Base-by-base conservation (phyloP, 2,329 filamentous ascomycete species). In the Thermothelomyces thermophilus region DNA sequence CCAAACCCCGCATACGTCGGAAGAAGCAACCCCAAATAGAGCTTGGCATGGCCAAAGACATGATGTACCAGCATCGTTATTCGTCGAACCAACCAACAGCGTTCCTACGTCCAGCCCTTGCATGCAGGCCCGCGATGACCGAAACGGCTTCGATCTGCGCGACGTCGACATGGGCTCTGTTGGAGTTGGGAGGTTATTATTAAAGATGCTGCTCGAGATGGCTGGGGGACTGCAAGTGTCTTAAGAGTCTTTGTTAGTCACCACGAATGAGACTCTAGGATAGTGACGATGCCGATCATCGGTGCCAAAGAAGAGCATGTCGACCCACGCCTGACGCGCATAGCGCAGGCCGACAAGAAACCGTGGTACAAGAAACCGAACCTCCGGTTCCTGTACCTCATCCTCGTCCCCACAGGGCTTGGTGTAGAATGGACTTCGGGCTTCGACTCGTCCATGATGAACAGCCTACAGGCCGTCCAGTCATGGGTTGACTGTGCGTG, bases 381-480 rank as follows among this genome's bases (percentile, higher is more conserved):
- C 48, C 56, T 71, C 46, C 59, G 67, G 22, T 61, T 63, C 11
- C 56, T 71, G 28, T 72, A 71, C 50, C 58, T 71, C 45, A 66
- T 68, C 28, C 58, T 72, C 13, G 58, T 70, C n/a, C 69, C 68
- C 0, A 66, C 65, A 4, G 67, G 62, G 0, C 58, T 72, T n/a
- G 69, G 69, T 0, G 68, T 70, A 3, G 68, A 71, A 54, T 69
- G 66, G 68, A 76, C 74, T 0, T 69, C 67, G 0, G 68, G 68
- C 1, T 70, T 69, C 42, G 66, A 70, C 54, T 68, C 64, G 2
- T 71, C 68, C 19, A 71, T 71, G 66, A 70, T 71, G 68, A 72
- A 71, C 58, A 65, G 63, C 31, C 58, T 72, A 1, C 68, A 72
- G 41, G 67, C 68, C 11, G 68, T 71, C 10, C 47, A 63, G 20